Evolutionary conservation across 169 alveolate genomes (phyloP), one percentile per base, ranked within the genome.

Genomic region (Cryptosporidium andersoni): DNA sequence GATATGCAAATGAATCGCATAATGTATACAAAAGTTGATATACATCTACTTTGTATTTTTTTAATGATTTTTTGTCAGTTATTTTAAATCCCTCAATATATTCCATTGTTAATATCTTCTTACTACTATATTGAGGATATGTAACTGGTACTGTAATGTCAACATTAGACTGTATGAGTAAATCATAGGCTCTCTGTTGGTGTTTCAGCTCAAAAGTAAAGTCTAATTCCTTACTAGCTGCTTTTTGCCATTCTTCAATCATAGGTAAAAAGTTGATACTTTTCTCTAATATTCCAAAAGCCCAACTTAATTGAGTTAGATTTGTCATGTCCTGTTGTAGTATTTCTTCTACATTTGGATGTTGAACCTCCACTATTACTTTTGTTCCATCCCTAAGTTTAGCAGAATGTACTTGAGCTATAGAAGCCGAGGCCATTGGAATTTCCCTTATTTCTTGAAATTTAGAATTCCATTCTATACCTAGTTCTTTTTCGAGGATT

Each of bases 41-140:
- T 48, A 66, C 36, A 64, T 91, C 89, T 5, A 88, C 88, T 36
- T 64, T 48, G 60, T 51, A 66, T 36, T 89, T 58, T 85, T 58
- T 74, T 52, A 56, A 42, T 81, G 66, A 88, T 42, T 66, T 89
- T 36, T 66, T 65, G 65, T 95, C 96, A 4, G 97, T 95, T 80
- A 94, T 92, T 65, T 93, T 95, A 89, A 93, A 90, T 16, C 97
- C 95, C 51, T 94, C 91, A 40, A 94, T 89, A 90, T 80, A 94
- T 85, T 95, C 96, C 98, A 95, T 94, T 56, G 95, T 95, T 64
- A 95, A 74, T 9, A 95, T 95, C 48, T 90, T 88, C 53, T 91
- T 80, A 14, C 95, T 80, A 34, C 94, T 82, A 82, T 90, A 89
- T 42, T 94, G 89, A 56, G 93, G 89, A 81, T 90, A 92, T 48